Evolutionary conservation across 2,329 filamentous ascomycete genomes (phyloP).

Genomic region (Alternaria ventricosa): DNA sequence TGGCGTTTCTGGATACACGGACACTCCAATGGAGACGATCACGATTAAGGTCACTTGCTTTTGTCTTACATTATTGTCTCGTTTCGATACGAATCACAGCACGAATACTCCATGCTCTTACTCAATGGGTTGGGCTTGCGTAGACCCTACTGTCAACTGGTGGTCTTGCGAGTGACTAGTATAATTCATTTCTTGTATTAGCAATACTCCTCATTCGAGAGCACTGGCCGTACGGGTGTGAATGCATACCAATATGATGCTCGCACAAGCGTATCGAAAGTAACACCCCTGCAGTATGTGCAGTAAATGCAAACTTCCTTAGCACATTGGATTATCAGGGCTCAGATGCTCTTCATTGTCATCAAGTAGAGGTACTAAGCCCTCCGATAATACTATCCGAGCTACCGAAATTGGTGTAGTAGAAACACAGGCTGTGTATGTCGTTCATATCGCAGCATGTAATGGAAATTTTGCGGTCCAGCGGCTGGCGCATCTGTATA

Average conservation of each 20-base stretch:
- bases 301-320: not conserved
- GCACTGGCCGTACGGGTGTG: not conserved
- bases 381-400: not conserved
- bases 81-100: not conserved
- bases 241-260: not conserved
- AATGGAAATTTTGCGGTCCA: not conserved
- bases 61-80: not conserved
- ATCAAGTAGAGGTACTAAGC: not conserved
- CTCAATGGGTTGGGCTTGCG: not conserved
- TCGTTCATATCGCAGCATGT: not conserved
- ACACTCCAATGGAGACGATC: not conserved
- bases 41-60: not conserved
- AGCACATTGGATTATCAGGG: not conserved
- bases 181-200: not conserved
- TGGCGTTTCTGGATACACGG: conserved; percentile 1
- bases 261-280: not conserved
- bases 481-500: not conserved
- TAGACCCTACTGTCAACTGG: not conserved
- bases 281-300: not conserved
- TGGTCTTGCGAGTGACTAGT: not conserved
- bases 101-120: not conserved
- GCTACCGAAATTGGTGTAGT: not conserved
- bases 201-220: not conserved
- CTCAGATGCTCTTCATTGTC: not conserved
- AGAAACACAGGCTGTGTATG: not conserved